Conservation (phyloP, 148 eudicot species). For the Limonium bicolor region DNA sequence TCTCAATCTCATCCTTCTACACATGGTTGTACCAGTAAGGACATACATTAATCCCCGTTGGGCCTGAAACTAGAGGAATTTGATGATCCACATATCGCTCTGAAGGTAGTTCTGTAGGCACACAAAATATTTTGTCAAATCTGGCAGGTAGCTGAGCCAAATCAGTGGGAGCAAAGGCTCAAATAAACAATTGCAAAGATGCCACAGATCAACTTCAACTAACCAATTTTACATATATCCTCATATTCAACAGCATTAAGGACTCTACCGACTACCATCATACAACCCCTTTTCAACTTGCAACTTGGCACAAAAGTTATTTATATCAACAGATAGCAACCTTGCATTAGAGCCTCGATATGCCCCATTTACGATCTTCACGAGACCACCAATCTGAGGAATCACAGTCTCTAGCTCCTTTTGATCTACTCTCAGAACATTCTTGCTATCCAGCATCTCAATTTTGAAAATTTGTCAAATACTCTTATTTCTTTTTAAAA, state of each 20-base stretch:
- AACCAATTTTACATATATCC: conserved; percentile 57
- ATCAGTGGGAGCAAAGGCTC: too few species aligned
- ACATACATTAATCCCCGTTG: too few species aligned
- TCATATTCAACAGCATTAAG: conserved; percentile 78
- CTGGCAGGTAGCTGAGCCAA: too few species aligned
- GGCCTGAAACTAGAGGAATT: too few species aligned
- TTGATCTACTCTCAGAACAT: conserved; percentile 83
- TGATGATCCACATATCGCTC: too few species aligned
- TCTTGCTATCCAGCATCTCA: conserved; percentile 79
- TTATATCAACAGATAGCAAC: conserved; percentile 43
- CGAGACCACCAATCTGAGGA: conserved; percentile 84
- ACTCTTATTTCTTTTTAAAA: too few species aligned
- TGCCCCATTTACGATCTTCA: conserved; percentile 83
- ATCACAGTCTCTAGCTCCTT: conserved; percentile 90
- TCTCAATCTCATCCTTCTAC: too few species aligned
- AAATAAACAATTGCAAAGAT: too few species aligned
- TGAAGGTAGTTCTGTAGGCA: too few species aligned
- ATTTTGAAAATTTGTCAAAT: conserved; percentile 80
- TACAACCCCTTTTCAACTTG: conserved; percentile 81
- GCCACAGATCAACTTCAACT: too few species aligned
- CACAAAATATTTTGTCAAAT: too few species aligned
- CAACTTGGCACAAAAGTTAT: conserved; percentile 69
- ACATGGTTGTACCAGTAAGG: too few species aligned
- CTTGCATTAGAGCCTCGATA: conserved; percentile 71
- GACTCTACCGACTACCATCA: conserved; percentile 83